These are phyloP conservation scores for Zygosaccharomyces siamensis DNA, from an alignment of 805 yeast species.

Conservation along the genomic window DNA sequence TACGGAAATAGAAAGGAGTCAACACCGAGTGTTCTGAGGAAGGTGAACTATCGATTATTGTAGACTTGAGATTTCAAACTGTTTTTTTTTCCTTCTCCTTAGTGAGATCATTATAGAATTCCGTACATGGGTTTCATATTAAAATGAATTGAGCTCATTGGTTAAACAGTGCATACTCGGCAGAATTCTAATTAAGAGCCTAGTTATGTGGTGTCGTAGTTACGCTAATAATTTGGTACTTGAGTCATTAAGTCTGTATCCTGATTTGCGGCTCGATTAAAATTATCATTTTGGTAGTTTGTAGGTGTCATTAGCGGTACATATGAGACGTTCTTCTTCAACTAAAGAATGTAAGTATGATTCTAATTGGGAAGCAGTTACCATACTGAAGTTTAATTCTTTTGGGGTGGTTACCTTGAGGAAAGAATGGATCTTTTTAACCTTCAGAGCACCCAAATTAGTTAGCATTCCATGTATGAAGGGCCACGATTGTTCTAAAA, in stretches of 20 bases:
- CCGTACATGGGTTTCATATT: not conserved
- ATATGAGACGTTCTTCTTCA: constrained; percentile 17
- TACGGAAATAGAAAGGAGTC: not conserved
- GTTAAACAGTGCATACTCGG: no score
- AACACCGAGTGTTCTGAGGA: not conserved
- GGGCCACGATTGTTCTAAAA: constrained; percentile 37
- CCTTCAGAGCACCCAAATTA: constrained; percentile 48
- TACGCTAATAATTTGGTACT: not conserved
- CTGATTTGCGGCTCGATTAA: not conserved
- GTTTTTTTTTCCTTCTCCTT: not conserved
- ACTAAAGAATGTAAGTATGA: constrained; percentile 14
- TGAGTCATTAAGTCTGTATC: not conserved
- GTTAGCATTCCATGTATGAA: constrained; percentile 53
- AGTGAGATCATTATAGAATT: not conserved
- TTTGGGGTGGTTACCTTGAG: constrained; percentile 52
- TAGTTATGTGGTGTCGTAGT: no score
- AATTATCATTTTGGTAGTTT: constrained; percentile 9
- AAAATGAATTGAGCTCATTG: not conserved
- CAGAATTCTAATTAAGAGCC: not conserved
- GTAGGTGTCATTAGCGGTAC: constrained; percentile 17
- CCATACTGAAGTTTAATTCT: constrained; percentile 32
- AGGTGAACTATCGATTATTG: not conserved
- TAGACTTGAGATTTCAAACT: not conserved
- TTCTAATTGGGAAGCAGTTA: constrained; percentile 16
- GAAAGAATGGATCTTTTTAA: constrained; percentile 49